Percentiles rank a stretch among this genome's conserved stretches.
These are phyloP conservation scores for Auricularia sp. DNA, from an alignment of 768 basidiomycete genomes.

Conservation along the genomic window DNA sequence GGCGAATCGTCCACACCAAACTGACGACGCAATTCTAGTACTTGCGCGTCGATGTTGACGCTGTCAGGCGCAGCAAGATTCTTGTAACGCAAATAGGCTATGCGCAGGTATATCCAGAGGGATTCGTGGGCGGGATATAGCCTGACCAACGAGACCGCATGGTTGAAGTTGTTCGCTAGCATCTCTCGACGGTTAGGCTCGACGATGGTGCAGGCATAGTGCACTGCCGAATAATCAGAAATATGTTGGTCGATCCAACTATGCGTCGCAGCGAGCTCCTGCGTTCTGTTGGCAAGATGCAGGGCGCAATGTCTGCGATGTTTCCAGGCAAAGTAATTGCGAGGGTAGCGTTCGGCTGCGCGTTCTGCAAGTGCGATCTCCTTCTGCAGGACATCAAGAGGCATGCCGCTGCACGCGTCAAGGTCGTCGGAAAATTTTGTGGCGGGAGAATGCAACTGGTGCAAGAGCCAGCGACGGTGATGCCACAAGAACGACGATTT, in stretches of 20 bases:
- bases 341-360: constrained; percentile 53
- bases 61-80: neutral
- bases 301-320: constrained; percentile 46
- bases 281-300: constrained; percentile 10
- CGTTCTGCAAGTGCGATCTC: constrained; percentile 40
- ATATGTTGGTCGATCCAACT: constrained; percentile 55
- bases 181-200: neutral
- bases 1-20: neutral
- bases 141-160: constrained; percentile 39
- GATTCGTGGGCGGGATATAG: constrained; percentile 50
- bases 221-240: constrained; percentile 56
- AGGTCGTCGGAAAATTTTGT: neutral
- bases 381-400: constrained; percentile 16
- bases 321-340: constrained; percentile 68
- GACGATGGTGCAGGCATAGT: constrained; percentile 35
- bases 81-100: neutral
- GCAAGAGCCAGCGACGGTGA: constrained; percentile 58
- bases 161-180: constrained; percentile 15
- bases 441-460: constrained; percentile 19
- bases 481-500: constrained; percentile 65
- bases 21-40: neutral
- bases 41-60: neutral
- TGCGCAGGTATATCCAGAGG: constrained; percentile 36
- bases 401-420: neutral
- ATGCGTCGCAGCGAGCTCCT: constrained; percentile 28